Conservation (phyloP, 192 early-diverging fungal genomes). For the Coemansia sp. region DNA sequence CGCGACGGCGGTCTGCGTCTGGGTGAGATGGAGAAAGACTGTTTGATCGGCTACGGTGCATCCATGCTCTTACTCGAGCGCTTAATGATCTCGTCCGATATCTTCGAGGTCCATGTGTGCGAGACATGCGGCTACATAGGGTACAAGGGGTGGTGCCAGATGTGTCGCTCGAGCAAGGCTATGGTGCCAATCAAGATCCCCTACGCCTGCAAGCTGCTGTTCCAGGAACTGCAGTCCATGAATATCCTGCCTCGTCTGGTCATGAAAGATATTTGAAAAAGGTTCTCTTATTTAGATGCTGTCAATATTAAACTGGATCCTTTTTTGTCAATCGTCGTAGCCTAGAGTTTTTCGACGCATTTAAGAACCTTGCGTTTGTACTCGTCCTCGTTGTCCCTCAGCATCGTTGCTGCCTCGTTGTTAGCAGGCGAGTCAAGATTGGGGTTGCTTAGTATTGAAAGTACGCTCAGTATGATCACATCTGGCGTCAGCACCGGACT, state of each 20-base stretch:
- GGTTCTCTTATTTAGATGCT: not conserved
- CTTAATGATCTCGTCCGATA: constrained; percentile 89
- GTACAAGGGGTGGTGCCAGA: constrained; percentile 87
- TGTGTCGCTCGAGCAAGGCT: constrained; percentile 80
- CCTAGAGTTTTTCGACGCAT: constrained; percentile 53
- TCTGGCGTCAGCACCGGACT: constrained; percentile 92
- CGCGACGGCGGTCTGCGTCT: constrained; percentile 95
- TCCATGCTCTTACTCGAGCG: constrained; percentile 91
- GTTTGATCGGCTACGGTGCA: constrained; percentile 95
- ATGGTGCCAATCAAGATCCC: constrained; percentile 94
- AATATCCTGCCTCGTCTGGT: constrained; percentile 83
- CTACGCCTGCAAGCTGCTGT: constrained; percentile 95
- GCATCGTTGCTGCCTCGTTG: constrained; percentile 86
- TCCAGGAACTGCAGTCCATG: constrained; percentile 98
- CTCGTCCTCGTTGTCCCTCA: constrained; percentile 61
- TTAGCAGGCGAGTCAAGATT: constrained; percentile 97
- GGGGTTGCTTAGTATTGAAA: constrained; percentile 86
- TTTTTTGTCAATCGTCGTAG: too few relatives aligned
- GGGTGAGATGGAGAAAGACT: constrained; percentile 99
- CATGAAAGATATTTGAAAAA: constrained; percentile 59
- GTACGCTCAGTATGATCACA: constrained; percentile 87
- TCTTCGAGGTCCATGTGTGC: constrained; percentile 91
- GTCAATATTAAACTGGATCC: not conserved
- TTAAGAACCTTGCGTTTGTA: constrained; percentile 79
- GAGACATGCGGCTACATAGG: constrained; percentile 89